Conservation (phyloP, 331 rosid species). For the Malus hybrid region DNA sequence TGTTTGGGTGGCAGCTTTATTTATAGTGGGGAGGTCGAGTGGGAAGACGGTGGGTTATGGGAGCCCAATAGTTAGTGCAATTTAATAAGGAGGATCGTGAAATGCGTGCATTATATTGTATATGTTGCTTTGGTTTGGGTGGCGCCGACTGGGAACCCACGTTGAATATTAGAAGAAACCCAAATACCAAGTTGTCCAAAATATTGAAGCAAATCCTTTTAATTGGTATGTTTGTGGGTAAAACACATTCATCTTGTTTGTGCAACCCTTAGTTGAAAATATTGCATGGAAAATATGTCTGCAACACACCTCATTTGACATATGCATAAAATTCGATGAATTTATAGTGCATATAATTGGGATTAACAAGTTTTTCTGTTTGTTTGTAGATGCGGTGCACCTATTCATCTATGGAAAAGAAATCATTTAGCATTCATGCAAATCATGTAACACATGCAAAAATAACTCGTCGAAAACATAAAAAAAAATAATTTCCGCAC, state of each 20-base stretch:
- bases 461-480: too few relatives aligned
- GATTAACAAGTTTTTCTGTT: not conserved
- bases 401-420: not conserved
- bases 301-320: too few relatives aligned
- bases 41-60: not conserved
- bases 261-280: too few relatives aligned
- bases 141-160: not conserved
- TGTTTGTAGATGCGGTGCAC: not conserved
- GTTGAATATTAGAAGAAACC: not conserved
- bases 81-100: conserved; percentile 8
- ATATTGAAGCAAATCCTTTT: not conserved
- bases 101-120: conserved; percentile 22
- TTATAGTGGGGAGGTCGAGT: conserved; percentile 8
- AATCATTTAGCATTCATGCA: too few relatives aligned
- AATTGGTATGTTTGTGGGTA: not conserved
- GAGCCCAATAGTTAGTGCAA: not conserved
- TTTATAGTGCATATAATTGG: not conserved
- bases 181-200: not conserved
- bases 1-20: not conserved
- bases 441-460: too few relatives aligned
- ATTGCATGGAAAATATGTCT: too few relatives aligned
- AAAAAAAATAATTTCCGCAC: too few relatives aligned
- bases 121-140: not conserved
- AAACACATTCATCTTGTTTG: not conserved
- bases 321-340: too few relatives aligned